Evolutionary conservation across 306 rosid genomes (phyloP), one percentile per base, ranked within the genome.

Genomic region (Prunus mongolica): DNA sequence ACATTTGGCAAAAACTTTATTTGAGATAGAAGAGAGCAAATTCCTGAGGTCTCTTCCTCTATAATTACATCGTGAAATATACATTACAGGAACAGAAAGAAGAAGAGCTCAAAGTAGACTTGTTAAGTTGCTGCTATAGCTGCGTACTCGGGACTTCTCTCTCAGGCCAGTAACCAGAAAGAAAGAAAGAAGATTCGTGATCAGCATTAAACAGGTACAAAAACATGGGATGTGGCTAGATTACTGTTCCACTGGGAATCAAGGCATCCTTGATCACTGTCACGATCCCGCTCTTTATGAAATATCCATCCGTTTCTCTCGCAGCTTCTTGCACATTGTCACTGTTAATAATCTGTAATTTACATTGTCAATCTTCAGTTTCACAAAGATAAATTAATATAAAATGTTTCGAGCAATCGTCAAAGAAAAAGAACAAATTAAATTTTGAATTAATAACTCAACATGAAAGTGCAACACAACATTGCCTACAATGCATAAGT

Each of bases 311-410:
- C 7, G 98, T 89, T 85, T 96, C 99, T 74, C 99, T 89, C 65
- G 99, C 98, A 25, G 98, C 96, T 91, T 96, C 98, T 92, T 92
- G 99, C 58, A 96, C 96, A 76, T 46, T 76, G 82, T 89, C 99
- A 12, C 81, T 30, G 76, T 96, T 96, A 22, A 96, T 51, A 78
- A 96, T 96, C 99, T 96, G 93, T n/a, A 74, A 46, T 9, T 24
- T 0, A 63, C 68, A 62, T 27, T 28, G 13, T 10, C 8, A 3
- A 65, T 50, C 3, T 13, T 67, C 50, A 41, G 22, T 67, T 32
- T 80, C 67, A 27, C 68, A 13, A n/a, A 6, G 8, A 65, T 34
- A 11, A 38, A 66, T 61, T 0, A 19, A 34, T 34, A 34, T 20
- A 12, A 32, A 20, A 34, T 3, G 50, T 34, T 10, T 27, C 2